Evolutionary conservation across 2,329 filamentous ascomycete species (phyloP), one percentile per base, ranked within the genome.

Genomic region (Hypoxylon sp.): DNA sequence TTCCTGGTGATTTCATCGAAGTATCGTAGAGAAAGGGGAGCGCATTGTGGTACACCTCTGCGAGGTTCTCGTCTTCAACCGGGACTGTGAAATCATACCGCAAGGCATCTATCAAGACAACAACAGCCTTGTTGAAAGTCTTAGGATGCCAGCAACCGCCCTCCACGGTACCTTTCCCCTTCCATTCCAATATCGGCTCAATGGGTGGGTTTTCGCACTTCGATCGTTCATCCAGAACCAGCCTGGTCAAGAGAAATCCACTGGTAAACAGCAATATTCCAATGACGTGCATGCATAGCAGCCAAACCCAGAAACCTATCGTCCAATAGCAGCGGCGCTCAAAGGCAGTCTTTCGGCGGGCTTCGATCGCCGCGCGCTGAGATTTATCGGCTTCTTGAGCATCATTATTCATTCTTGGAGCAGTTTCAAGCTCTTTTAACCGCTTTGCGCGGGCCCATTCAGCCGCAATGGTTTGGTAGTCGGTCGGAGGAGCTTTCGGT

Each of bases 41-140:
- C 4, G 93, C 91, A 76, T 99, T 91, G 78, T 97, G 94, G 78
- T 93, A 99, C 64, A 91, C 81, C 65, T 87, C 86, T 11, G 77
- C 77, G 52, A 81, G 82, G 49, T 80, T 74, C 71, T 84, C 78
- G 61, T 86, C 81, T 45, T 83, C 80, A 64, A 91, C 90, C 0
- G 96, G 96, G 9, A 98, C 88, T 0, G 95, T 96, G 73, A 99
- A 99, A 78, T 99, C 96, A 80, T 99, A 99, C 64, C 96, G 91
- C 62, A 99, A 84, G 55, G 96, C 96, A 78, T 99, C 96, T 61
- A 99, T 91, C 52, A 99, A 82, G 59, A 99, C 87, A 22, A 99
- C 86, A 48, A 99, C 89, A 9, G 95, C 94, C 76, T 94, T 96
- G 67, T 97, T 88, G 76, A 98, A 99, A 1, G 89, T 92, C 81